Evolutionary conservation across 768 basidiomycete genomes (phyloP), one percentile per base, ranked within the genome.

Genomic region (Mycena vulgaris): DNA sequence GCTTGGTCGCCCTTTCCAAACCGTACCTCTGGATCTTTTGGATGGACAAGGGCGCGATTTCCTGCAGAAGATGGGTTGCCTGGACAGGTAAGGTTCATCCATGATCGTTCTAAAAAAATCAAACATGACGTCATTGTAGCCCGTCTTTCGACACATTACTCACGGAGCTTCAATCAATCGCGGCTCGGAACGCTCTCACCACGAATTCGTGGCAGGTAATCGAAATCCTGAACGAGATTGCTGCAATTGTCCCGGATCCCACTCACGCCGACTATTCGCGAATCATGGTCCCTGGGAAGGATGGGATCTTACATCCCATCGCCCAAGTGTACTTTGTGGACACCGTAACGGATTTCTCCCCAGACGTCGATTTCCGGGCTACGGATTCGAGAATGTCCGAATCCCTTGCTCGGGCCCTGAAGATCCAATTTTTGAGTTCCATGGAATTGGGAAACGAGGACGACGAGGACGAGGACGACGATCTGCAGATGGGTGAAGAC

Each of bases 401-500:
- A 23, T 60, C 61, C 9, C 64, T 74, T 2, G 73, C 73, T 19
- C 62, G 52, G 35, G 33, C 52, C 31, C 52, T 74, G 2, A 25
- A 27, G 16, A 37, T 74, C 42, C 63, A 70, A 58, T 71, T 74
- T 49, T 57, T 68, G 14, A 74, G 73, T 52, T 51, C 69, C 2
- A 53, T 74, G 23, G 69, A 74, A 59, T 66, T 71, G 19, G 72
- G 45, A 27, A 61, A 67, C 17, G 68, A 72, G 1, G 68, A 64
- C 21, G 73, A 74, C 21, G 69, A n/a, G n/a, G n/a, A n/a, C n/a
- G n/a, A n/a, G n/a, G n/a, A 70, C 2, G 73, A 74, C 21, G 74
- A 70, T 31, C 68, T 70, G 30, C 75, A 80, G 42, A 78, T 79
- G 71, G 72, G 69, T 2, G 79, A 81, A 66, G 77, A 77, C 31